Evolutionary conservation across 192 early-diverging fungal species (phyloP), one percentile per base, ranked within the genome.

Genomic region (Coemansia sp.): DNA sequence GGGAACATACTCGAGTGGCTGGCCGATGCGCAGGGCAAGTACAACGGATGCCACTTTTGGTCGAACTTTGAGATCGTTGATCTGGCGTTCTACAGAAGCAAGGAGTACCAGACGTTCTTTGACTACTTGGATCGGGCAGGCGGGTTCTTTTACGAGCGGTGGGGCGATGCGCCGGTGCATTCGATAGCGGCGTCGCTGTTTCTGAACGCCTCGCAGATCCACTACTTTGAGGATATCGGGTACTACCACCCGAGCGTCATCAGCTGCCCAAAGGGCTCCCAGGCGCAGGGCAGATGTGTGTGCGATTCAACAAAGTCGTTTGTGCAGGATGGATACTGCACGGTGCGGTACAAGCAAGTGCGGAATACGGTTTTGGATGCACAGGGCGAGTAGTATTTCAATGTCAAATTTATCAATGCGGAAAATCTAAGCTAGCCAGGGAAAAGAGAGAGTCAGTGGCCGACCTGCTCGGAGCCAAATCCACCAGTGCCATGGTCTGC

Each of bases 61-160:
- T 85, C 85, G 41, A 94, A 94, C 53, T 93, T 94, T 74, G 92
- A 94, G 70, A 93, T 94, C 58, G 89, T 79, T 25, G 81, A 87
- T 60, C 57, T 92, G 50, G 72, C 84, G 20, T 85, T 93, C 54
- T 88, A 86, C 62, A 62, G 87, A 37, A 63, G 61, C 42, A 52
- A 70, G 3, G 52, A 67, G 27, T 90, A 90, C 66, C 64, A 75
- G 42, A 76, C 79, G 28, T 91, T 81, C 57, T 90, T 90, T 59
- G 69, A 86, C 15, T 82, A 86, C 25, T 71, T 94, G 19, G 92
- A 94, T 61, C 57, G 84, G 27, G 53, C 80, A 0, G 92, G 92
- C 36, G 92, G 92, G 10, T 93, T 93, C 83, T 94, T 89, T 65
- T 94, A 94, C 62, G 91, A 90, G 68, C 67, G 88, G 17, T 88